phyloP scores from a whole-genome alignment of 1,284 basidiomycete species.

The Ustilago loliicola region DNA sequence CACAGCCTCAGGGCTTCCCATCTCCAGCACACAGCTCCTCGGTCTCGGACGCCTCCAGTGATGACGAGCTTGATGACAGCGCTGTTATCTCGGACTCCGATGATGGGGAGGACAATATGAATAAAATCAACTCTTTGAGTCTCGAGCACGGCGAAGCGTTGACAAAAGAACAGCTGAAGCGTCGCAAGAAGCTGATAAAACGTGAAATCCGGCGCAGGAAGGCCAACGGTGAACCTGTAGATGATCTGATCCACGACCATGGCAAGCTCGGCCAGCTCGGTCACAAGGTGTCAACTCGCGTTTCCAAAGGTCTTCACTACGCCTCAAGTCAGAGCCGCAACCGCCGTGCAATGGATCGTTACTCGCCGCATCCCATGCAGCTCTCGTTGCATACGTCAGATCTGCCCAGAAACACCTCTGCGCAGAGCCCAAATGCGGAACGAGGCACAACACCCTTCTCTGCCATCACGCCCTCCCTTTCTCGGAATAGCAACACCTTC shows the following conservation, averaged over 20 bases:
- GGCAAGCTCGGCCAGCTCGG: constrained; percentile 35
- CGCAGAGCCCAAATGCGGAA: constrained; percentile 16
- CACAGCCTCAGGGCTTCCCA: not conserved
- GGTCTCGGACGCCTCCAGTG: constrained; percentile 29
- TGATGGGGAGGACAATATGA: constrained; percentile 26
- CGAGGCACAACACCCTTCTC: constrained; percentile 27
- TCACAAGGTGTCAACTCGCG: constrained; percentile 41
- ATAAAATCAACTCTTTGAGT: constrained; percentile 22
- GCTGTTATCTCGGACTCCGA: constrained; percentile 30
- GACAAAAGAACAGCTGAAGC: constrained; percentile 56
- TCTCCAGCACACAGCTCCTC: constrained; percentile 21
- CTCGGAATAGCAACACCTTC: constrained; percentile 30
- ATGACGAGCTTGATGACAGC: constrained; percentile 39
- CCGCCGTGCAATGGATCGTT: constrained; percentile 63
- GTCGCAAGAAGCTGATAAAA: constrained; percentile 53
- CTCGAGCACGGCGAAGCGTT: constrained; percentile 57
- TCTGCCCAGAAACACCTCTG: constrained; percentile 26
- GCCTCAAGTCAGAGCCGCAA: constrained; percentile 57
- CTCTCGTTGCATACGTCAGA: constrained; percentile 35
- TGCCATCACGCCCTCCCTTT: constrained; percentile 29
- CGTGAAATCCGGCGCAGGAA: constrained; percentile 51
- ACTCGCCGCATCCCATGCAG: constrained; percentile 53
- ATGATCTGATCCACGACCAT: constrained; percentile 37
- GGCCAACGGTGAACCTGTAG: constrained; percentile 41
- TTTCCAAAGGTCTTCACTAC: constrained; percentile 59